Conservation (phyloP, 768 basidiomycete genomes). For the Saitozyma sp. region DNA sequence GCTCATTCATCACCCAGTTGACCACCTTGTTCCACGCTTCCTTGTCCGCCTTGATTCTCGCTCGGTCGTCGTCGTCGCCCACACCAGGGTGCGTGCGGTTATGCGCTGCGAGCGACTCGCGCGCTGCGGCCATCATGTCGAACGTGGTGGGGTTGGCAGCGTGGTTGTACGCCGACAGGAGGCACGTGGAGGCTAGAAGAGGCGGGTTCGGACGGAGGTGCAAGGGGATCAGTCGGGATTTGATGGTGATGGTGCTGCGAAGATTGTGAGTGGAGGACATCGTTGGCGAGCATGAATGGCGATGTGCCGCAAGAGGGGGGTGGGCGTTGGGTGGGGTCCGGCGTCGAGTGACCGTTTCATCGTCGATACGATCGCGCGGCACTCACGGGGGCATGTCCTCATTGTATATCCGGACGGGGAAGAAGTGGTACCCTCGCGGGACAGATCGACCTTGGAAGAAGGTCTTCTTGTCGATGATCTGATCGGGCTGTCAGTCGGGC, state of each 20-base stretch:
- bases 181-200: slow-evolving; percentile 23
- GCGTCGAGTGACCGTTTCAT: too few species aligned
- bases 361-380: background rate
- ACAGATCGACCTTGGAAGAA: slow-evolving; percentile 40
- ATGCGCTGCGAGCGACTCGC: slow-evolving; percentile 33
- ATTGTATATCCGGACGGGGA: slow-evolving; percentile 39
- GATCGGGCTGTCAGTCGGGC: background rate
- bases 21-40: slow-evolving; percentile 42
- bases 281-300: background rate
- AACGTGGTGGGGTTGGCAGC: slow-evolving; percentile 30
- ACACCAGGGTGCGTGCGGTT: slow-evolving; percentile 39
- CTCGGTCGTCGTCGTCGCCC: slow-evolving; percentile 10
- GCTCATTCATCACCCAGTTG: slow-evolving; percentile 49
- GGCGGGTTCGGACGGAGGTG: slow-evolving; percentile 36
- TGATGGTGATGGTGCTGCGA: slow-evolving; percentile 36
- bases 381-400: slow-evolving; percentile 33
- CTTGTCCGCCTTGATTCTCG: slow-evolving; percentile 32
- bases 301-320: too few species aligned
- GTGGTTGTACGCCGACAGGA: slow-evolving; percentile 39
- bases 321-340: too few species aligned
- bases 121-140: slow-evolving; percentile 31
- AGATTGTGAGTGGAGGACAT: slow-evolving; percentile 1
- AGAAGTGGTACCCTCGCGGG: slow-evolving; percentile 42
- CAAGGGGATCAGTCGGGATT: slow-evolving; percentile 39
- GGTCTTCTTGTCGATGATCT: slow-evolving; percentile 44